phyloP scores from a whole-genome alignment of 2,329 filamentous ascomycete genomes.

The Berkeleyomyces rouxiae region DNA sequence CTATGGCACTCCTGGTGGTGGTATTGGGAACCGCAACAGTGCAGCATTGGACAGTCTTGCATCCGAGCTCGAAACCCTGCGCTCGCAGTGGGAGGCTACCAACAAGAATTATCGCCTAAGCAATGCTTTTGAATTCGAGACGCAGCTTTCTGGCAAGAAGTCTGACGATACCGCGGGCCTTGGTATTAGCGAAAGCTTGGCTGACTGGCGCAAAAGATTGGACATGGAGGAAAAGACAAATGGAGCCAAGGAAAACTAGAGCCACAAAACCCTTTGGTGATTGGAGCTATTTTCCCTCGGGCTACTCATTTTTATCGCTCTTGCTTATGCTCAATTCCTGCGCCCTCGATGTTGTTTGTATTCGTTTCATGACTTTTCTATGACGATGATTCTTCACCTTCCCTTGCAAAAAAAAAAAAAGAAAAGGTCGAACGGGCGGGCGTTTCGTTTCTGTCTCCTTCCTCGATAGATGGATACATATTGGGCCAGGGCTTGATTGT shows the following conservation, averaged over 20 bases:
- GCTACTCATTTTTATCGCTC: neutral
- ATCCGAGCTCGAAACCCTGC: slow-evolving; percentile 76
- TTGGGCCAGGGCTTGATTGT: no score
- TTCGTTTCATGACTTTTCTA: neutral
- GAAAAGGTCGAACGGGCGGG: neutral
- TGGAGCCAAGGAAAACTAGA: slow-evolving; percentile 17
- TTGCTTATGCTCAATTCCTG: neutral
- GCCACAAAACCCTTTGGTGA: neutral
- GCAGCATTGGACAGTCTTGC: slow-evolving; percentile 77
- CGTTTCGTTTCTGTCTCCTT: neutral
- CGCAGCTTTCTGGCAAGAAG: slow-evolving; percentile 22
- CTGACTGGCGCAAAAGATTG: slow-evolving; percentile 65
- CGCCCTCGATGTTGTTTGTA: neutral
- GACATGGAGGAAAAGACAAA: slow-evolving; percentile 33
- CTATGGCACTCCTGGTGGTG: slow-evolving; percentile 41
- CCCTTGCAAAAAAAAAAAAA: no score
- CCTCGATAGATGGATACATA: neutral
- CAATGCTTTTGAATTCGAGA: slow-evolving; percentile 76
- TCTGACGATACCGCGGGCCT: slow-evolving; percentile 27
- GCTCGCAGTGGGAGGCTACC: slow-evolving; percentile 86
- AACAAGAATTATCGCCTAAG: slow-evolving; percentile 90
- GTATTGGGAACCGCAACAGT: slow-evolving; percentile 36
- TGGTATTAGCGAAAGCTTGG: slow-evolving; percentile 53
- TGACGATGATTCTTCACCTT: neutral
- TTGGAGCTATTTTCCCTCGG: neutral